Base-by-base conservation (phyloP, 352 stramenopile genomes). In the Globisporangium perplexum region DNA sequence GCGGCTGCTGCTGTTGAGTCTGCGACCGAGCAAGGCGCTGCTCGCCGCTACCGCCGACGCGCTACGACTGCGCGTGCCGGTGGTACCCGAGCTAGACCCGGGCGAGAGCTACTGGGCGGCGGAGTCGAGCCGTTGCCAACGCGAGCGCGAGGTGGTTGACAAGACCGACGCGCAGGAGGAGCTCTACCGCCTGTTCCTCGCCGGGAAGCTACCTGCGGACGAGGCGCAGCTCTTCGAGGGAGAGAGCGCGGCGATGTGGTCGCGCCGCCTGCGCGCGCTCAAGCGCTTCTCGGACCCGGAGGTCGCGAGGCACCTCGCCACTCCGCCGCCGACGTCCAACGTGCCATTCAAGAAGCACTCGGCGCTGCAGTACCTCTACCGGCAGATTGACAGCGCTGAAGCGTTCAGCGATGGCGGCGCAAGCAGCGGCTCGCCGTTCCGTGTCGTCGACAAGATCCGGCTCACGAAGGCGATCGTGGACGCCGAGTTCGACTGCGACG, bases 401-500 rank as follows among this genome's bases (percentile, higher is more conserved):
- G 33, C 12, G 33, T 39, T 39, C 33, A 18, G 41, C 41, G 38
- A n/a, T 42, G 69, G 7, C 23, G 63, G 54, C 10, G 55, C 30
- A 35, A 35, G 47, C 63, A 70, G 28, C 38, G 36, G 59, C 12
- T 78, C 73, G 26, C 75, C 77, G n/a, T 90, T 92, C 47, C 82
- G 82, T 7, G 59, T 82, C 15, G 79, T 82, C 17, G 82, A 89
- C 68, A 87, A 88, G 60, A 89, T 90, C 55, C 79, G 75, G 0
- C 62, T 92, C 15, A 87, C 79, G 5, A 90, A 90, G 52, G 68
- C 69, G 2, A 67, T 90, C 31, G 62, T 92, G 30, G 82, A 90
- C 51, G 62, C 62, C 18, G 71, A 89, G 55, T 88, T 90, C 48
- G 75, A 92, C 60, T 87, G 74, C 38, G 77, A 90, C 20, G 66